Base-by-base conservation (phyloP, 2,329 filamentous ascomycete species). In the Monascus ruber region DNA sequence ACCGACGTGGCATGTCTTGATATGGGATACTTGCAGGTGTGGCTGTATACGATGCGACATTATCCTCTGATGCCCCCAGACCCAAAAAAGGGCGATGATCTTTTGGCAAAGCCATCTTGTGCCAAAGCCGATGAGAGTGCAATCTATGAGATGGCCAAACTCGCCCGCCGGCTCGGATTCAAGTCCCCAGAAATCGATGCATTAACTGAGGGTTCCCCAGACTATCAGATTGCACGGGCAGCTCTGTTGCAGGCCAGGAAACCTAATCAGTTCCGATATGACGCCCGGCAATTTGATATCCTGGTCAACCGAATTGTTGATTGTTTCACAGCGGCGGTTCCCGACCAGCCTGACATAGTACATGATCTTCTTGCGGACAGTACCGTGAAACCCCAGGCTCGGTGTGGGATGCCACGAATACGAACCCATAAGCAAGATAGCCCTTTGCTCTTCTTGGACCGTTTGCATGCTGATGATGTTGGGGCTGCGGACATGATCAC, bases 31-130 rank as follows among this genome's bases (percentile, higher is more conserved):
- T 42, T 44, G 34, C 42, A 60, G 35, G 37, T 60, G 31, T 60
- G 46, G 55, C 43, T 60, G 17, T 59, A 52, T 36, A 41, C 50
- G 2, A 62, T 60, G 47, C 46, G 52, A 31, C 42, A 49, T 36
- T 47, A 44, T 32, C 42, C 40, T 9, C 9, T 43, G 33, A 51
- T 55, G 38, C 28, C 47, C 7, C 42, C 33, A 38, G 36, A 44
- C 4, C n/a, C n/a, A n/a, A 37, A 5, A 10, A 31, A 25, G 24
- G 37, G 8, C 31, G 25, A 41, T 29, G 27, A 46, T 31, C 25
- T 31, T 5, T 3, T 43, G 10, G 46, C 40, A 5, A 50, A 50
- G 27, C 28, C 39, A 9, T 7, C 9, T 17, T 24, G 38, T 35
- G 43, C 38, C 11, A 41, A 44, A 26, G 44, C 49, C 6, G 47